phyloP scores from a whole-genome alignment of 495 filamentous ascomycete species.

The Chlorociboria aeruginascens region DNA sequence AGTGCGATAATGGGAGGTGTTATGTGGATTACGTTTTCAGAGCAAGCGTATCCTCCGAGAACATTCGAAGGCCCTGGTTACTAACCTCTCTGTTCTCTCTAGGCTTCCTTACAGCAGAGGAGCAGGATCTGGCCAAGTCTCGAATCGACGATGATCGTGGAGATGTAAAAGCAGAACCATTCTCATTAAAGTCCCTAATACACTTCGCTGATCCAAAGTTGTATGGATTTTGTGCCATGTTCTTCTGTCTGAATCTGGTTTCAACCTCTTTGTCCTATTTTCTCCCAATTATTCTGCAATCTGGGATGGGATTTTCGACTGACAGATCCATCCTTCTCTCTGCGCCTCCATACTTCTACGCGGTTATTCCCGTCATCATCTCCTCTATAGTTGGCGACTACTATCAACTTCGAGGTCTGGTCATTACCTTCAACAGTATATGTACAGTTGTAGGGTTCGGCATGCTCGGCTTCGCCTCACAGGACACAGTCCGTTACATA shows the following conservation, averaged over 20 bases:
- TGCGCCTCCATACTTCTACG: slow-evolving; percentile 68
- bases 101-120: slow-evolving; percentile 45
- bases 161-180: slow-evolving; percentile 50
- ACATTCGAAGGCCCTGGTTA: no score
- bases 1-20: no score
- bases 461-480: slow-evolving; percentile 58
- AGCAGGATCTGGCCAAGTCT: slow-evolving; percentile 41
- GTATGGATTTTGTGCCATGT: slow-evolving; percentile 60
- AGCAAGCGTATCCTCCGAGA: no score
- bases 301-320: slow-evolving; percentile 58
- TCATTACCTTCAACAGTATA: slow-evolving; percentile 64
- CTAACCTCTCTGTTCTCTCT: no score
- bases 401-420: slow-evolving; percentile 50
- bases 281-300: slow-evolving; percentile 58
- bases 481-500: slow-evolving; percentile 59
- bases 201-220: slow-evolving; percentile 58
- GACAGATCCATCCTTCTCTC: slow-evolving; percentile 58
- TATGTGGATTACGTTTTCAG: no score
- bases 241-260: slow-evolving; percentile 64
- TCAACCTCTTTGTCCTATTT: slow-evolving; percentile 59
- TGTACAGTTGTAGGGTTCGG: slow-evolving; percentile 61
- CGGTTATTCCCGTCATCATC: slow-evolving; percentile 56
- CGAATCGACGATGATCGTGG: slow-evolving; percentile 53
- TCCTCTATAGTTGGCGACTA: slow-evolving; percentile 57
- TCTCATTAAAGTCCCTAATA: slow-evolving; percentile 47